Evolutionary conservation across 1,139 yeast genomes (phyloP).

Genomic region (Schizosaccharomyces versatilis): DNA sequence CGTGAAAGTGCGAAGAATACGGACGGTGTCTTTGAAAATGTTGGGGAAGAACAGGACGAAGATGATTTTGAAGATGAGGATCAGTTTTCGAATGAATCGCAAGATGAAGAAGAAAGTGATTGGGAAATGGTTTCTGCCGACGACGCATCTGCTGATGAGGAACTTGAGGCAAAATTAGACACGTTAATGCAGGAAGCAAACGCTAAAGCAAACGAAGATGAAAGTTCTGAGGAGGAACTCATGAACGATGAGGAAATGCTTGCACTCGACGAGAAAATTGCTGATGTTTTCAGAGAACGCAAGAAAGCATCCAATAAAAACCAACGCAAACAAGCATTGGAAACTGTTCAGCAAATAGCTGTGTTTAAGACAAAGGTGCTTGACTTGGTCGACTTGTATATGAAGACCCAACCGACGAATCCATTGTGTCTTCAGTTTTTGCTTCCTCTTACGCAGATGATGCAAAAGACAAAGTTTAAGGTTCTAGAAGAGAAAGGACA

Average conservation of each 20-base stretch:
- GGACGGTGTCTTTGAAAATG: slow-evolving; percentile 17
- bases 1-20: slow-evolving; percentile 64
- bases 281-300: slow-evolving; percentile 61
- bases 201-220: slow-evolving; percentile 15
- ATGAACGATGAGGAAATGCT: slow-evolving; percentile 97
- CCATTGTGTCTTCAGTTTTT: slow-evolving; percentile 25
- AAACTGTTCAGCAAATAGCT: slow-evolving; percentile 44
- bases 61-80: slow-evolving; percentile 16
- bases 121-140: slow-evolving; percentile 5
- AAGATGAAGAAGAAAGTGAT: slow-evolving; percentile 14
- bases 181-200: slow-evolving; percentile 5
- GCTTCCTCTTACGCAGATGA: slow-evolving; percentile 38
- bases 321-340: slow-evolving; percentile 13
- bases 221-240: slow-evolving; percentile 40
- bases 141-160: slow-evolving; percentile 6
- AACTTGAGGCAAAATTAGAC: slow-evolving; percentile 9
- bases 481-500: slow-evolving; percentile 54
- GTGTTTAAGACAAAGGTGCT: slow-evolving; percentile 58
- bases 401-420: slow-evolving; percentile 28
- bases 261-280: slow-evolving; percentile 70
- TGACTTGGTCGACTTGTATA: slow-evolving; percentile 49
- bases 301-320: slow-evolving; percentile 13
- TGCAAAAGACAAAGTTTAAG: slow-evolving; percentile 47
- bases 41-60: slow-evolving; percentile 15
- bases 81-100: slow-evolving; percentile 13